Percentiles rank a stretch among this genome's conserved stretches.
phyloP scores from a whole-genome alignment of 192 early-diverging fungal species.

The Physocladia obscura region DNA sequence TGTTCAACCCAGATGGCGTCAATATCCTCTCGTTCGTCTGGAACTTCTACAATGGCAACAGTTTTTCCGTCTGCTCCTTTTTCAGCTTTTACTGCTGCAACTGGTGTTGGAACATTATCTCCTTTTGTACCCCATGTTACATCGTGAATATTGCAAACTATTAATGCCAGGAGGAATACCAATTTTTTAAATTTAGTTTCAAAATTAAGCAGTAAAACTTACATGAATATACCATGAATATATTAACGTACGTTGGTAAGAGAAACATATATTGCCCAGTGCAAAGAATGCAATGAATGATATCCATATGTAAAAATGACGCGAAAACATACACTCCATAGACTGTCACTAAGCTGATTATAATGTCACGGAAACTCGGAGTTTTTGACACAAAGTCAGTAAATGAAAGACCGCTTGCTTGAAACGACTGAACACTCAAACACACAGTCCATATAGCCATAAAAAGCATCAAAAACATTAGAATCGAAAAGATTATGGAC shows the following conservation, averaged over 20 bases:
- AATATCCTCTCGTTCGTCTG: slow-evolving; percentile 72
- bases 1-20: slow-evolving; percentile 80
- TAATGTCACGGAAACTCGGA: slow-evolving; percentile 8
- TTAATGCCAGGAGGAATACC: not conserved
- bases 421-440: not conserved
- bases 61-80: slow-evolving; percentile 68
- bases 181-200: not conserved
- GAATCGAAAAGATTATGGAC: slow-evolving; percentile 78
- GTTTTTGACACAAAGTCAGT: not conserved
- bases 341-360: slow-evolving; percentile 19
- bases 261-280: slow-evolving; percentile 53
- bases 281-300: slow-evolving; percentile 41
- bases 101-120: slow-evolving; percentile 66
- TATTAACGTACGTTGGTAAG: slow-evolving; percentile 83
- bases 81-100: slow-evolving; percentile 73
- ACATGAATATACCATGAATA: slow-evolving; percentile 80
- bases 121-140: slow-evolving; percentile 97
- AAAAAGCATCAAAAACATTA: slow-evolving; percentile 83
- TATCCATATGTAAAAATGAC: slow-evolving; percentile 21
- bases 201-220: slow-evolving; percentile 22
- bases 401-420: not conserved
- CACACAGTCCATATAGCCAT: slow-evolving; percentile 62
- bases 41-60: slow-evolving; percentile 72
- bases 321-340: slow-evolving; percentile 22
- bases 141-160: slow-evolving; percentile 83